Evolutionary conservation across 2,329 filamentous ascomycete genomes (phyloP), one percentile per base, ranked within the genome.

Genomic region (Xylariales sp.): DNA sequence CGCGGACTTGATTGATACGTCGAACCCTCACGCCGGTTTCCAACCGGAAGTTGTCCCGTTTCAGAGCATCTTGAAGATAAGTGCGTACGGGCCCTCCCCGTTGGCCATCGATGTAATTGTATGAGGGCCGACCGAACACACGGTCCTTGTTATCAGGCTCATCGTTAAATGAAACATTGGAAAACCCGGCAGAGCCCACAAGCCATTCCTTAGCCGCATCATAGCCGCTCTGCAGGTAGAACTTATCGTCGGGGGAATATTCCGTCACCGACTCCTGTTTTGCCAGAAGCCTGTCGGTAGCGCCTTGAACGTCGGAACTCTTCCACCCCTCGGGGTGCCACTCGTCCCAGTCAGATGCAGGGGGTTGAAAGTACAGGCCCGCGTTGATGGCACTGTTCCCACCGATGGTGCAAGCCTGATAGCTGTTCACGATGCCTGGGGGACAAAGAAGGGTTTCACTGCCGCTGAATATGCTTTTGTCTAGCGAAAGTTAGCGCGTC

Each of bases 381-480:
- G 85, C 85, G 63, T 87, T 87, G 75, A 87, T 84, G 9, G 85
- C 84, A 54, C 82, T 84, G 64, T 81, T 82, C 8, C 85, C 85
- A 5, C 85, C 85, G 14, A 86, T 78, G 0, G 83, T 83, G 73
- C 86, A 88, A 34, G 81, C 86, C 30, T 82, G 80, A 69, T 80
- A 85, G 9, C 80, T 81, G 41, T 80, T 80, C 14, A 83, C 76
- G 3, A 80, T 72, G 7, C 80, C 78, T 1, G 80, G 68, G 4
- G 72, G 69, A 69, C 85, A 86, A 1, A 80, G 73, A 28, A 86
- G 72, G 48, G 79, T 75, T 2, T 80, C 79, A 12, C 75, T 74
- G 6, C 79, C 78, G 23, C 75, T 74, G 72, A 85, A 87, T 66
- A 87, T 86, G 52, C 81, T 83, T 59, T 82, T 83, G 77, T 85